Evolutionary conservation across 2,329 filamentous ascomycete genomes (phyloP).

Genomic region (Botrytis deweyae): DNA sequence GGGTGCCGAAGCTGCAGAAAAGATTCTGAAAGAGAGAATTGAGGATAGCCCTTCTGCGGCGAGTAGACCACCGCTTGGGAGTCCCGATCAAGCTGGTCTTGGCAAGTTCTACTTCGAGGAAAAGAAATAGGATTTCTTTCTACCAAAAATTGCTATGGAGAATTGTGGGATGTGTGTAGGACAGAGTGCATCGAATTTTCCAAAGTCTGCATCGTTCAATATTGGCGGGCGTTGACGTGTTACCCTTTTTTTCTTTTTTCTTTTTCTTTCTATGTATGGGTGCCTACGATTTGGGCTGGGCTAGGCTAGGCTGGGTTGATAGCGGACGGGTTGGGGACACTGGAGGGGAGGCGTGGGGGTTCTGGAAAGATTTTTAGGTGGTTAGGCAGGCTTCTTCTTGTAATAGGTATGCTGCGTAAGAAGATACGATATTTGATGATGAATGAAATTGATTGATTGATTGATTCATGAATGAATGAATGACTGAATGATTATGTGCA

Average conservation of each 20-base stretch:
- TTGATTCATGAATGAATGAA: neutral
- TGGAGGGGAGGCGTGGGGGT: neutral
- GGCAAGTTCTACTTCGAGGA: conserved; percentile 63
- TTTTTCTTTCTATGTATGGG: neutral
- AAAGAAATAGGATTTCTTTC: conserved; percentile 36
- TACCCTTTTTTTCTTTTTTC: neutral
- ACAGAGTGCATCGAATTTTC: neutral
- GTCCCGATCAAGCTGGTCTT: conserved; percentile 47
- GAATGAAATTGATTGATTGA: neutral
- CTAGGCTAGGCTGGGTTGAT: neutral
- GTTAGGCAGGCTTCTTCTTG: neutral
- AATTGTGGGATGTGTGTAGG: neutral
- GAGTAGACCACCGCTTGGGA: conserved; percentile 43
- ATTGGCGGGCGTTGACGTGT: conserved; percentile 4
- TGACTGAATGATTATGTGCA: neutral
- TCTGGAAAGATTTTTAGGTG: neutral
- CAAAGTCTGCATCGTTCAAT: neutral
- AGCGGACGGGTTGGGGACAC: neutral
- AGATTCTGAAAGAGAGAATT: conserved; percentile 60
- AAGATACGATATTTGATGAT: neutral
- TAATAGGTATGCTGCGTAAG: neutral
- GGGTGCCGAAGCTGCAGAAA: conserved; percentile 57
- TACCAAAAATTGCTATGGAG: neutral
- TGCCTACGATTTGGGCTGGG: neutral
- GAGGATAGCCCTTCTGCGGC: conserved; percentile 48